Percentiles rank a stretch among this genome's conserved stretches.
Conservation (phyloP, 257 asterid genomes). For the Cinchona pubescens region DNA sequence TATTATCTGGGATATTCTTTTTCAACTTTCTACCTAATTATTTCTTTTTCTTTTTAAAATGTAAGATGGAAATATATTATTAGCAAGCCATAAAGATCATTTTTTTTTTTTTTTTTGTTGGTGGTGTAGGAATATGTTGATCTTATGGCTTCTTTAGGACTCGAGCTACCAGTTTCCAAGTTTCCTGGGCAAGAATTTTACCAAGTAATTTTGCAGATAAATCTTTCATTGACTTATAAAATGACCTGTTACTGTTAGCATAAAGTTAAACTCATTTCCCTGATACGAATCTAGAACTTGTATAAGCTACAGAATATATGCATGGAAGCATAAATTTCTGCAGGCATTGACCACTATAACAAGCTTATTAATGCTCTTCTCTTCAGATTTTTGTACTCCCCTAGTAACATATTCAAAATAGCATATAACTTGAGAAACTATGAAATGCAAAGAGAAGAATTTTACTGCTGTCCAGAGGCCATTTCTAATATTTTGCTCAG, state of each 20-base stretch:
- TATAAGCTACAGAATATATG: slow-evolving; percentile 42
- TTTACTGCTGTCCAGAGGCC: too few relatives aligned
- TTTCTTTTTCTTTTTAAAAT: too few relatives aligned
- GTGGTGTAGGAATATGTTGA: slow-evolving; percentile 45
- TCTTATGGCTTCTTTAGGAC: slow-evolving; percentile 61
- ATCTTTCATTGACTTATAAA: not conserved
- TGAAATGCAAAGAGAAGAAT: too few relatives aligned
- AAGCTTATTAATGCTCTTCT: slow-evolving; percentile 55
- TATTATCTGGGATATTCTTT: too few relatives aligned
- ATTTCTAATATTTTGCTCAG: too few relatives aligned
- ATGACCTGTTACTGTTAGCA: not conserved
- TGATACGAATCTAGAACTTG: not conserved
- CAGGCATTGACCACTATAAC: slow-evolving; percentile 24
- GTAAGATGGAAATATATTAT: too few relatives aligned
- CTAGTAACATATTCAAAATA: not conserved
- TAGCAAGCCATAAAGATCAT: too few relatives aligned
- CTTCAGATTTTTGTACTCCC: slow-evolving; percentile 28
- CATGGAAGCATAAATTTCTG: slow-evolving; percentile 50
- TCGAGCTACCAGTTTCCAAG: slow-evolving; percentile 59
- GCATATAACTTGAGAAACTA: too few relatives aligned
- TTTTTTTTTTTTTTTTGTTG: not conserved
- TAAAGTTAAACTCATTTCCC: not conserved
- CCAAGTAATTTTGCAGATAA: slow-evolving; percentile 26
- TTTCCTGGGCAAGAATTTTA: slow-evolving; percentile 68
- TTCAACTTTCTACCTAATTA: too few relatives aligned